Evolutionary conservation across 228 moss, liverwort and hornwort species (phyloP), one percentile per base, ranked within the genome.

Genomic region (Sphagnum fallax): DNA sequence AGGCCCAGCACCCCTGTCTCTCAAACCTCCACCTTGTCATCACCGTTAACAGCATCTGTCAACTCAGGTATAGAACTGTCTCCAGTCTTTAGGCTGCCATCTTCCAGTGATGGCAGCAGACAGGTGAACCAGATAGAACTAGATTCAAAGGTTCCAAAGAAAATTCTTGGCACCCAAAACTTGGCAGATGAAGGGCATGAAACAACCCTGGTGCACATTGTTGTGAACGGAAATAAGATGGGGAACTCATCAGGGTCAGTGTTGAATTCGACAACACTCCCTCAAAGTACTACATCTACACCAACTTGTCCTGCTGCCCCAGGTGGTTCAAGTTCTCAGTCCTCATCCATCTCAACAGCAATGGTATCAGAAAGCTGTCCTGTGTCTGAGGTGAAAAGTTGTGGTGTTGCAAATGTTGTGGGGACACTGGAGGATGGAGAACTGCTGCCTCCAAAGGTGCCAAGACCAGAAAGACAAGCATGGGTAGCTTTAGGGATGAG

Each of bases 301-400:
- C 32, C 32, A 32, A 32, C 32, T 32, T 32, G 32, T 32, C 32
- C 32, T 32, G 32, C 32, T 32, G 32, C 32, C 32, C 32, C 32
- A 32, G 32, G 32, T 32, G 63, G 59, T 60, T 69, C 53, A 65
- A 75, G 49, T 70, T 55, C 12, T 8, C 55, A 55, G 55, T 55
- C 55, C 12, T 55, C 55, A 55, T 55, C 12, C 55, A 55, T 8
- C 55, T 55, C 55, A 55, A 55, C 55, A 55, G 71, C 58, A 18
- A 74, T 67, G 47, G 48, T 60, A 11, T n/a, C 49, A 10, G 49
- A 65, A 10, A 9, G 32, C 32, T 48, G 11, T 48, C 65, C 61
- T 62, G 53, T 61, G 53, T 49, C 72, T 57, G 75, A 82, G 64
- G 69, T 74, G 18, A 66, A 52, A 73, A 12, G 53, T 51, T 73